Percentiles rank a stretch among this genome's conserved stretches.
phyloP scores from a whole-genome alignment of 495 filamentous ascomycete genomes.

The Aspergillus saccharolyticus region DNA sequence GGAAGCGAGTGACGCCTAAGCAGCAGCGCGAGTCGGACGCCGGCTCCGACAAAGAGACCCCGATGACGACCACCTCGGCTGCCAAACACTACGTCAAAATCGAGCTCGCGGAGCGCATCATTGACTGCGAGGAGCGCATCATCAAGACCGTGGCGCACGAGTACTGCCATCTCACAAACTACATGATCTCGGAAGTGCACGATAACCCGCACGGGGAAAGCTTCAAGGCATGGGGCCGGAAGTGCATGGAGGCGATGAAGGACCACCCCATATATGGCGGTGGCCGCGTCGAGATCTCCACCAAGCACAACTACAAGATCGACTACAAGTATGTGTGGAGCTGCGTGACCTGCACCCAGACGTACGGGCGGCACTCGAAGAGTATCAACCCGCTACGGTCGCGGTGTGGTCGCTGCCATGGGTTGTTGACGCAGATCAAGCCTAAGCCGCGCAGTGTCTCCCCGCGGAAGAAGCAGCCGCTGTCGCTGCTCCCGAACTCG shows the following conservation, averaged over 20 bases:
- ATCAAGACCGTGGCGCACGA: conserved; percentile 89
- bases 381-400: conserved; percentile 64
- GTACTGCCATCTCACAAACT: conserved; percentile 89
- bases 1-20: conserved; percentile 51
- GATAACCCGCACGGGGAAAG: conserved; percentile 73
- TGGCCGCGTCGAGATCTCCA: conserved; percentile 68
- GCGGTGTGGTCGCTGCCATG: conserved; percentile 66
- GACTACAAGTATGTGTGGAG: conserved; percentile 86
- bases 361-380: conserved; percentile 76
- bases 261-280: conserved; percentile 40
- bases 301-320: conserved; percentile 82
- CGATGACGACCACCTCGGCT: conserved; percentile 9
- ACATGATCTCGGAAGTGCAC: conserved; percentile 65
- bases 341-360: conserved; percentile 61
- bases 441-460: conserved; percentile 60
- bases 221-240: conserved; percentile 68
- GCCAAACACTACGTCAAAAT: conserved; percentile 68
- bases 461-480: conserved; percentile 48
- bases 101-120: conserved; percentile 83
- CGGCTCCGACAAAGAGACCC: not conserved
- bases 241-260: conserved; percentile 41
- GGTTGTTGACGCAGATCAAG: conserved; percentile 67
- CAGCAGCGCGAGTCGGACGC: not conserved
- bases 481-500: not conserved
- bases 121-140: conserved; percentile 69